These are phyloP conservation scores for Porcisia deanei DNA, from an alignment of 208 protist genomes.

Conservation along the genomic window DNA sequence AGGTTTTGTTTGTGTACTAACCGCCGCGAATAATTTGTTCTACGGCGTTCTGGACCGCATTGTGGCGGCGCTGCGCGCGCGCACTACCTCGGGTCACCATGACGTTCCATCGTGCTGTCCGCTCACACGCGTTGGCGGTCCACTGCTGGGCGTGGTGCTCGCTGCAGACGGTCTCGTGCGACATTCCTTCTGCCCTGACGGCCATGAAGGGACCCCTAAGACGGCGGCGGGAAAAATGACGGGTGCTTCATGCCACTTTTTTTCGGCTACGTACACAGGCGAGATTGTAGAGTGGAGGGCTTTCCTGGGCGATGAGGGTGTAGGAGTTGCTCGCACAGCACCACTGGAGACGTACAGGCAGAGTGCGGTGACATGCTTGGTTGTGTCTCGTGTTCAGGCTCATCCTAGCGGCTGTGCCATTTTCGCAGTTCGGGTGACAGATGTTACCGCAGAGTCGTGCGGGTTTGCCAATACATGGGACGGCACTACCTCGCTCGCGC, in stretches of 20 bases:
- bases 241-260: constrained; percentile 23
- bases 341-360: neutral
- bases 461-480: neutral
- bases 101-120: neutral
- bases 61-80: neutral
- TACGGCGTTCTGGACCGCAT: neutral
- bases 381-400: constrained; percentile 33
- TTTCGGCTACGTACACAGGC: constrained; percentile 63
- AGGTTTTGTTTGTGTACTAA: constrained; percentile 16
- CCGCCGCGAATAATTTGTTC: constrained; percentile 23
- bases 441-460: neutral
- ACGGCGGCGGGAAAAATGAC: neutral
- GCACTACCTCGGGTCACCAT: neutral
- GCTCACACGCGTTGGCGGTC: constrained; percentile 13
- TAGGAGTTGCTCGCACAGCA: neutral
- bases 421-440: constrained; percentile 48
- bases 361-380: neutral
- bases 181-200: neutral
- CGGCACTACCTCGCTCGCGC: neutral
- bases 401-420: constrained; percentile 67
- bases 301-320: neutral
- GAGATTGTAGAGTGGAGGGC: constrained; percentile 46
- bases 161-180: constrained; percentile 39
- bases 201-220: neutral
- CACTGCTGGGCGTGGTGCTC: constrained; percentile 44